These are phyloP conservation scores for Saxispiralis lemnorum DNA, from an alignment of 495 filamentous ascomycete species.

Conservation along the genomic window DNA sequence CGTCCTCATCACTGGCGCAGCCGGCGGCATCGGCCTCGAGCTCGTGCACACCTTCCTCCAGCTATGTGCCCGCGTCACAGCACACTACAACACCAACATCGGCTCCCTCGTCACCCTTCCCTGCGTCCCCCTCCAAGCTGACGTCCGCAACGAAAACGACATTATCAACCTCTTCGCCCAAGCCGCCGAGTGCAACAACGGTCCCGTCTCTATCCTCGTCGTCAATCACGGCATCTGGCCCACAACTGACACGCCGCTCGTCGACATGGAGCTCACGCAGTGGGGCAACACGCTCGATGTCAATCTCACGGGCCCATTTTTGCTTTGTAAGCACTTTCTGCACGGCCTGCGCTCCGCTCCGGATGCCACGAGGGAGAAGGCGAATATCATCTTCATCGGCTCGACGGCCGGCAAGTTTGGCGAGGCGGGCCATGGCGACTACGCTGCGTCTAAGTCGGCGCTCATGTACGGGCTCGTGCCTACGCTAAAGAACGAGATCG, in stretches of 20 bases:
- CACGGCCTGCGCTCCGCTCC: not conserved
- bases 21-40: slow-evolving; percentile 14
- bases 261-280: slow-evolving; percentile 10
- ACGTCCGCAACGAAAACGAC: slow-evolving; percentile 10
- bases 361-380: not conserved
- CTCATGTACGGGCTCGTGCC: slow-evolving; percentile 14
- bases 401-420: slow-evolving; percentile 15
- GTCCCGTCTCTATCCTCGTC: slow-evolving; percentile 9
- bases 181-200: slow-evolving; percentile 6
- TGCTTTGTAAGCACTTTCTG: slow-evolving; percentile 9
- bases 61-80: slow-evolving; percentile 11
- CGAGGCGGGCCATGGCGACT: slow-evolving; percentile 15
- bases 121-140: slow-evolving; percentile 6
- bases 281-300: slow-evolving; percentile 14
- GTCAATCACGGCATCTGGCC: slow-evolving; percentile 15
- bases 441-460: slow-evolving; percentile 11
- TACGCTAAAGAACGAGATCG: slow-evolving; percentile 16
- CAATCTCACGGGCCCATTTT: slow-evolving; percentile 13
- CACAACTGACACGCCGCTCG: slow-evolving; percentile 6
- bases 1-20: slow-evolving; percentile 9
- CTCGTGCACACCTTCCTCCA: slow-evolving; percentile 6
- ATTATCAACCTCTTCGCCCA: slow-evolving; percentile 4
- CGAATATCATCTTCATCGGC: slow-evolving; percentile 13
- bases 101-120: slow-evolving; percentile 4
- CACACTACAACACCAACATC: slow-evolving; percentile 9